Evolutionary conservation across 1,284 basidiomycete species (phyloP).

Genomic region (Takashimella koratensis): DNA sequence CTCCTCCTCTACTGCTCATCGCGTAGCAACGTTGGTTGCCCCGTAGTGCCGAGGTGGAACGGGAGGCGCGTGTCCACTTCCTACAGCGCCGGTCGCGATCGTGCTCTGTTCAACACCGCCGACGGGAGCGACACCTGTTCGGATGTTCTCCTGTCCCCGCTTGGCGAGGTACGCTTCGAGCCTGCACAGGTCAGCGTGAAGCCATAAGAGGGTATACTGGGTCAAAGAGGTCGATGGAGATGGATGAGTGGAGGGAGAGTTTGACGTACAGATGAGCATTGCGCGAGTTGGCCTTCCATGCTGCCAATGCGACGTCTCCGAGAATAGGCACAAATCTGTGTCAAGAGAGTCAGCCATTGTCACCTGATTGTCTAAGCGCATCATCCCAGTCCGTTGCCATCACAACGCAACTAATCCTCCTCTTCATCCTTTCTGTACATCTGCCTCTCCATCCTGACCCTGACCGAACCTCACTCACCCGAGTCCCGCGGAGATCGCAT

Average conservation of each 20-base stretch:
- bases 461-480: no score
- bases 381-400: no score
- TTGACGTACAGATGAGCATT: conserved; percentile 59
- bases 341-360: conserved; percentile 1
- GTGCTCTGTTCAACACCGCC: neutral
- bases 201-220: neutral
- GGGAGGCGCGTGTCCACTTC: neutral
- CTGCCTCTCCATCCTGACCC: no score
- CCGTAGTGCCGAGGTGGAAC: neutral
- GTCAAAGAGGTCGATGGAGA: neutral
- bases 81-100: neutral
- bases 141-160: conserved; percentile 41
- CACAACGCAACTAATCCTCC: no score
- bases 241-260: neutral
- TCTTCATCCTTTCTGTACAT: no score
- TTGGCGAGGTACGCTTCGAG: conserved; percentile 45
- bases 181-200: no score
- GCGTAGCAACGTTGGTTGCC: neutral
- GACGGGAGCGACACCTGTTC: neutral
- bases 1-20: no score
- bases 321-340: conserved; percentile 62
- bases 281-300: conserved; percentile 84
- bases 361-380: no score
- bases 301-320: conserved; percentile 70
- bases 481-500: conserved; percentile 64